Evolutionary conservation across 441 rosid species (phyloP).

Genomic region (Erodium moschatum): DNA sequence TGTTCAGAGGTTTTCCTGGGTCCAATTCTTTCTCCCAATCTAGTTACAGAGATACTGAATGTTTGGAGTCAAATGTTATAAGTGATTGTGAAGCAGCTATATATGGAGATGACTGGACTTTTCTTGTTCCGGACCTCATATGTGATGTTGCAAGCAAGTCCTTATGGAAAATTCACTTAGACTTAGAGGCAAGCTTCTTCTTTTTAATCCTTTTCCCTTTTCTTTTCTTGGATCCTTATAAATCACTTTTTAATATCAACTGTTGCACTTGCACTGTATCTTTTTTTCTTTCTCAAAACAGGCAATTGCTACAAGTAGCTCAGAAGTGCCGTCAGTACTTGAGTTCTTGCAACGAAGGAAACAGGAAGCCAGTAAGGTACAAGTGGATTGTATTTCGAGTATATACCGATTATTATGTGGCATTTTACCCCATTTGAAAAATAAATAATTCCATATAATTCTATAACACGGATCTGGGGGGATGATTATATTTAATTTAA

Average conservation of each 20-base stretch:
- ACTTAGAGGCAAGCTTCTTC: constrained; percentile 62
- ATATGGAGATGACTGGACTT: constrained; percentile 85
- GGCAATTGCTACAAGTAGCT: constrained; percentile 93
- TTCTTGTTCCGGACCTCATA: constrained; percentile 78
- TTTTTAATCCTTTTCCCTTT: not conserved
- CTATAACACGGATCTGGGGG: constrained; percentile 6
- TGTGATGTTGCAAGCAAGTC: constrained; percentile 59
- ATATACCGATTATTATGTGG: not conserved
- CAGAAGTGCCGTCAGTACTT: constrained; percentile 73
- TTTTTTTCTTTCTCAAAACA: constrained; percentile 28
- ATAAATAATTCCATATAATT: not conserved
- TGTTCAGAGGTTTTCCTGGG: constrained; percentile 63
- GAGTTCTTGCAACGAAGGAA: constrained; percentile 88
- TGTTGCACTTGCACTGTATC: constrained; percentile 9
- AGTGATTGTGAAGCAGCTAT: constrained; percentile 44
- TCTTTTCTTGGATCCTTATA: constrained; percentile 9
- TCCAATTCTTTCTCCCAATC: constrained; percentile 41
- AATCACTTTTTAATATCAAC: not conserved
- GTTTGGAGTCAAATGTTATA: constrained; percentile 36
- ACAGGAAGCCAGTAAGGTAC: constrained; percentile 83
- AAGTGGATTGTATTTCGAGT: constrained; percentile 15
- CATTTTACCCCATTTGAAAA: not conserved
- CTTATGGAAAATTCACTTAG: constrained; percentile 85
- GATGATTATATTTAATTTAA: not conserved
- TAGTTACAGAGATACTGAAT: constrained; percentile 38